Percentiles rank a stretch among this genome's conserved stretches.
Evolutionary conservation across 1,284 basidiomycete species (phyloP).

Genomic region (Pyrrhoderma lamaoense): DNA sequence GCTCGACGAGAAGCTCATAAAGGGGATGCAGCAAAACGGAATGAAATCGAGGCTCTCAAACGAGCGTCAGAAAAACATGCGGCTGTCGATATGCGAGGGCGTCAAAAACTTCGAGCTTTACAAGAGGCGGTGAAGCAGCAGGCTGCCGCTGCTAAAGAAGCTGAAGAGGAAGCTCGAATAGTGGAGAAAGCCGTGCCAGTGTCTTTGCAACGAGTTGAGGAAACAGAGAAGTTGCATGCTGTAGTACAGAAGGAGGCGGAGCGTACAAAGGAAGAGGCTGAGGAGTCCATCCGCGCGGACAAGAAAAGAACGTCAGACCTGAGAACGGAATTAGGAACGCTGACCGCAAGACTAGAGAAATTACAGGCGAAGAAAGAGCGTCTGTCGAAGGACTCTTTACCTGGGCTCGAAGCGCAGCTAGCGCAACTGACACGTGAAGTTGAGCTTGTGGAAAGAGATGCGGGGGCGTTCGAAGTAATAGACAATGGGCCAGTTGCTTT

Average conservation of each 20-base stretch:
- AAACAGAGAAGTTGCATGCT: constrained; percentile 42
- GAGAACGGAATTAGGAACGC: constrained; percentile 31
- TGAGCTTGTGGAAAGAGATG: constrained; percentile 28
- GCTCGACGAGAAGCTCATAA: constrained; percentile 69
- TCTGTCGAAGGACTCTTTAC: constrained; percentile 46
- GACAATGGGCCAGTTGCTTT: constrained; percentile 16
- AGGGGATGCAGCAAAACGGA: constrained; percentile 59
- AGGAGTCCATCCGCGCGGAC: constrained; percentile 33
- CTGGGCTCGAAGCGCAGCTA: constrained; percentile 36
- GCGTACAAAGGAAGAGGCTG: constrained; percentile 25
- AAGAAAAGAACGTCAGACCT: constrained; percentile 40
- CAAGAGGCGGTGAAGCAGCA: constrained; percentile 72
- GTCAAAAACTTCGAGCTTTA: constrained; percentile 68
- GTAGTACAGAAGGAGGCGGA: constrained; percentile 32
- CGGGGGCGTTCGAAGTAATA: constrained; percentile 15
- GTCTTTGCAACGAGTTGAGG: constrained; percentile 34
- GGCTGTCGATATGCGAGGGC: constrained; percentile 54
- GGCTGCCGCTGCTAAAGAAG: constrained; percentile 47
- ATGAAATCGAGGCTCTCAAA: constrained; percentile 69
- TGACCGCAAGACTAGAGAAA: constrained; percentile 41
- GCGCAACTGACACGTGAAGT: constrained; percentile 32
- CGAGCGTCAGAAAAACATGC: constrained; percentile 64
- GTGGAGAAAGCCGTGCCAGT: constrained; percentile 47
- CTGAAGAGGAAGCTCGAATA: constrained; percentile 41
- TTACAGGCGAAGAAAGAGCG: constrained; percentile 51